Base-by-base conservation (phyloP, 495 filamentous ascomycete genomes). In the Xylaria telfairii region DNA sequence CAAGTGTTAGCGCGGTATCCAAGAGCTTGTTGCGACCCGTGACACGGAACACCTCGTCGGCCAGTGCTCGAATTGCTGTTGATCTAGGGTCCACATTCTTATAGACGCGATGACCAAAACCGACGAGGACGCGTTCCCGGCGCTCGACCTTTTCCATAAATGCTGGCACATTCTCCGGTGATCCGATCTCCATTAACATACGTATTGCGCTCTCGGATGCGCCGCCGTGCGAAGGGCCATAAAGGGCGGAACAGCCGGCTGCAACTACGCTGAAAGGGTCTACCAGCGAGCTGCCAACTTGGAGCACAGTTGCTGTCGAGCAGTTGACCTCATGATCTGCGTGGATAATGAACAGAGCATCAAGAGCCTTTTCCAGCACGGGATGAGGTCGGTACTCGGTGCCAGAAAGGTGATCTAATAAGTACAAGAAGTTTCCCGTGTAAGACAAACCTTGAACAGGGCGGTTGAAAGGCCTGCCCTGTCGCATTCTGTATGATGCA, bases 41-140 rank as follows among this genome's bases (percentile, higher is more conserved):
- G 21, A 80, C 75, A 12, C 78, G 72, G 51, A 85, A 75, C 2
- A 83, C 74, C 68, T 81, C 81, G 17, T 83, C 75, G 4, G 87
- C 73, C 7, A 89, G 80, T 7, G 77, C 73, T 56, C 80, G 79
- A 61, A 88, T 88, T 7, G 81, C 80, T 3, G 73, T 80, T 24
- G 82, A 80, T 7, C 87, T 78, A 15, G 85, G 86, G 56, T 89
- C 87, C 6, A 82, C 76, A 3, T 82, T 83, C 59, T 84, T 84
- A 69, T 88, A 89, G 0, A 86, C 80, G 19, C 87, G 83, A 75
- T 89, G 87, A 3, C 87, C 87, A 64, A 87, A 88, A 8, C 87
- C 87, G 65, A 87, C 87, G 6, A 89, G 77, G 39, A 85, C 85
- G 24, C 79, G 74, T 67, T 84, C 82, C 21, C 85, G 82, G 19